phyloP scores from a whole-genome alignment of 2,329 filamentous ascomycete species.

The Ceratocystis variospora region DNA sequence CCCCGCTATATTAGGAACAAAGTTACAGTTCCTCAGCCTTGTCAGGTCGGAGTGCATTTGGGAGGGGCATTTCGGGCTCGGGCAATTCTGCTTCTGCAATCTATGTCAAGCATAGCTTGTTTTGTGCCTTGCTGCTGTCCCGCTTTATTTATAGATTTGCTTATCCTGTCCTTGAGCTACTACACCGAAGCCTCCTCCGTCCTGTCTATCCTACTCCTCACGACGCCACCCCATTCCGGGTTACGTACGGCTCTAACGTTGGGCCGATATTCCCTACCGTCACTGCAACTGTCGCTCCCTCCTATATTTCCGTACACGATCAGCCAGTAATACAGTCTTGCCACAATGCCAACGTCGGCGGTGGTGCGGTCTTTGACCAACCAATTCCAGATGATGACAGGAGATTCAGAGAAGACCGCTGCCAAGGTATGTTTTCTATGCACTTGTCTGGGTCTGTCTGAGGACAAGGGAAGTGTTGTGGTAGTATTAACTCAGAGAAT shows the following conservation, averaged over 20 bases:
- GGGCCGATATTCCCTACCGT: too few relatives aligned
- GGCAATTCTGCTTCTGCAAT: neutral
- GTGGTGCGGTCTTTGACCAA: constrained; percentile 29
- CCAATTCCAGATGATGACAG: constrained; percentile 34
- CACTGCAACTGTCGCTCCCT: too few relatives aligned
- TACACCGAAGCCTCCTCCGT: neutral
- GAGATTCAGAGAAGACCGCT: constrained; percentile 32
- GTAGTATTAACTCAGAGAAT: constrained; percentile 2
- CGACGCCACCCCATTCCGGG: neutral
- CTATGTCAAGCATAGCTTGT: neutral
- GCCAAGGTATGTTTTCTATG: constrained; percentile 30
- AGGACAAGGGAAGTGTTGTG: neutral
- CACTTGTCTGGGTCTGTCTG: neutral
- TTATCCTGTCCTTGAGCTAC: neutral
- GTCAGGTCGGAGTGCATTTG: neutral
- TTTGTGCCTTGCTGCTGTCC: neutral
- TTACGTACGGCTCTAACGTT: neutral
- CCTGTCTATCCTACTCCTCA: too few relatives aligned
- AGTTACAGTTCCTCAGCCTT: neutral
- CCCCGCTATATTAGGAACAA: neutral
- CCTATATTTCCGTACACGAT: too few relatives aligned
- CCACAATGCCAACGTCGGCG: constrained; percentile 7
- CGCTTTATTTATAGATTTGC: neutral
- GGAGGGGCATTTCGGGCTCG: neutral
- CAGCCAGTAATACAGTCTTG: neutral